Evolutionary conservation across 768 basidiomycete genomes (phyloP).

Genomic region (Lyophyllum shimeji): DNA sequence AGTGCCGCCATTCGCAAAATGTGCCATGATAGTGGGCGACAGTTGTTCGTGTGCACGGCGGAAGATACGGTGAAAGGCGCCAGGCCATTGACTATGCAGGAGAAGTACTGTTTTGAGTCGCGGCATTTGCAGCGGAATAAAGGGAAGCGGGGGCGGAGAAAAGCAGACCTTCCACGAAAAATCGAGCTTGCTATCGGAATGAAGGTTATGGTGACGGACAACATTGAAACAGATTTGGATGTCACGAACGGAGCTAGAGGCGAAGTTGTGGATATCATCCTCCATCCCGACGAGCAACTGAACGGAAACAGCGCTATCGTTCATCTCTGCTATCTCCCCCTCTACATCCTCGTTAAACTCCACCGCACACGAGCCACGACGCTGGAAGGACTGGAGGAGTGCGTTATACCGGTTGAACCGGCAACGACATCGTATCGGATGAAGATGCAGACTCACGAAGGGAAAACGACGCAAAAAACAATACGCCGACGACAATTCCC

Average conservation of each 20-base stretch:
- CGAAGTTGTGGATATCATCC: constrained; percentile 27
- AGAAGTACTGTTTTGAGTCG: neutral
- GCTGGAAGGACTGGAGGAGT: neutral
- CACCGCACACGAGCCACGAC: neutral
- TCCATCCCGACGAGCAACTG: constrained; percentile 23
- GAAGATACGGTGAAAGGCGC: constrained; percentile 23
- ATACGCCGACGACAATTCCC: neutral
- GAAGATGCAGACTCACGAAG: neutral
- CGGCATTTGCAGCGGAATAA: neutral
- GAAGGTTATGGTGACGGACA: constrained; percentile 36
- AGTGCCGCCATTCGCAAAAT: constrained; percentile 17
- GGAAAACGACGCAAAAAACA: neutral
- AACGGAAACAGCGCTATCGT: neutral
- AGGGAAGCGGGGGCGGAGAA: neutral
- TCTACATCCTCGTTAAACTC: neutral
- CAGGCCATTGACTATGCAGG: constrained; percentile 6
- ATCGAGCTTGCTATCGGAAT: constrained; percentile 34
- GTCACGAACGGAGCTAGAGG: constrained; percentile 42
- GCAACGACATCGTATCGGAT: neutral
- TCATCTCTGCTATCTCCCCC: neutral
- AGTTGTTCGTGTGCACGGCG: constrained; percentile 27
- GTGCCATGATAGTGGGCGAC: constrained; percentile 14
- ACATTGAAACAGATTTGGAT: constrained; percentile 35
- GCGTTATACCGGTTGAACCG: neutral
- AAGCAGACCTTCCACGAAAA: constrained; percentile 12